Base-by-base conservation (phyloP, 805 yeast genomes). In the Candida oleophila region DNA sequence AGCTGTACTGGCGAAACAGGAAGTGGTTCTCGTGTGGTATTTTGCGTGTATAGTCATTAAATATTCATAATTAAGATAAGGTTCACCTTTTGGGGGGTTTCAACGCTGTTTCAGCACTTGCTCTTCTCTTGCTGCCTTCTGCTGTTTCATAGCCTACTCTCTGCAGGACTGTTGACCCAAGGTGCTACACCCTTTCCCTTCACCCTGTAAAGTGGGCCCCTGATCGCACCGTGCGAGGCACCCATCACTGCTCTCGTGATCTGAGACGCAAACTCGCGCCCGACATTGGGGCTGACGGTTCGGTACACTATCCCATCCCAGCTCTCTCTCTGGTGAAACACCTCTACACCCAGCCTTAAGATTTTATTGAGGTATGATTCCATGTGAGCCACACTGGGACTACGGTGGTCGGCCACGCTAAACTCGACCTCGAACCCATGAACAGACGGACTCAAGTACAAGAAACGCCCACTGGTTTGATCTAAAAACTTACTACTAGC, bases 341-440 rank as follows among this genome's bases (percentile, higher is more conserved):
- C 30, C 30, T 25, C 30, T 25, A 25, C 30, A 25, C 30, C 30
- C 30, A 25, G 30, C 11, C 9, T 7, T 11, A 25, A 25, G 5
- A 25, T 5, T 5, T 7, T 25, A 11, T 25, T 11, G 11, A 25
- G 11, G 11, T 11, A 25, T 25, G 5, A 7, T 11, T 25, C 30
- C 30, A 25, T 25, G 11, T 11, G 5, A 25, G 30, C 11, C 30
- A 25, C 30, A 25, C 30, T 25, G 30, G 30, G n/a, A n/a, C 37
- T 34, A 7, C 18, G 37, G 7, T 15, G 37, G 7, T 19, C 37
- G 12, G 32, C 32, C 12, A 34, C 37, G 14, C 16, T 22, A 28
- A 72, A 69, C 3, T 76, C 76, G 25, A 72, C 62, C 4, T 75
- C 77, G 51, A 69, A 72, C 56, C 69, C 68, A 53, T 72, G 77